phyloP scores from a whole-genome alignment of 768 basidiomycete genomes.

The Amanita molliuscula region DNA sequence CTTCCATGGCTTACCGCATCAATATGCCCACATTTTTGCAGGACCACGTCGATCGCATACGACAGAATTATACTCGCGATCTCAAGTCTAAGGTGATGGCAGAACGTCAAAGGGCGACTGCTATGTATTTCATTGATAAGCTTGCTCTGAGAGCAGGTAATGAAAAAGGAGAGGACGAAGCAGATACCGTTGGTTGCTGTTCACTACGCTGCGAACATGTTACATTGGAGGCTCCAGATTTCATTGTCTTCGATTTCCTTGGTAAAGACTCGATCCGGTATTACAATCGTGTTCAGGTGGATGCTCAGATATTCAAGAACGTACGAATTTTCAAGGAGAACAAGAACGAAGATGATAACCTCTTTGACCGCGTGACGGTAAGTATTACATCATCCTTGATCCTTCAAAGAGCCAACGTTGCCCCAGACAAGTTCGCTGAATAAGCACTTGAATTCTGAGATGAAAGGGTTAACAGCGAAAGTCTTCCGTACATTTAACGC shows the following conservation, averaged over 20 bases:
- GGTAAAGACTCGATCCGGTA: slow-evolving; percentile 99
- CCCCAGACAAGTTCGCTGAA: slow-evolving; percentile 73
- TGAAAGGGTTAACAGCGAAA: slow-evolving; percentile 97
- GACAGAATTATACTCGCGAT: slow-evolving; percentile 77
- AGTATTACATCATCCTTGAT: slow-evolving; percentile 19
- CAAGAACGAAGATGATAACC: slow-evolving; percentile 76
- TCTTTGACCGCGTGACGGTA: slow-evolving; percentile 95
- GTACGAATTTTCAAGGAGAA: slow-evolving; percentile 94
- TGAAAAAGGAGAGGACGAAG: slow-evolving; percentile 99
- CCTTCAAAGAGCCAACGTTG: slow-evolving; percentile 11
- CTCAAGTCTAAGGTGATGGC: slow-evolving; percentile 89
- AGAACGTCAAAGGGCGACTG: slow-evolving; percentile 93
- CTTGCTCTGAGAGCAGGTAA: slow-evolving; percentile 97
- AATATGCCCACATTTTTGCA: slow-evolving; percentile 20
- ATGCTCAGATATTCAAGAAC: slow-evolving; percentile 94
- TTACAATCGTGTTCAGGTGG: slow-evolving; percentile 85
- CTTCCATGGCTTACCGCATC: background rate
- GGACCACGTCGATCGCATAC: slow-evolving; percentile 87
- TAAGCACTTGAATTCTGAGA: slow-evolving; percentile 86
- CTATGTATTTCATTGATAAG: slow-evolving; percentile 98
- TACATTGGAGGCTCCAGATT: slow-evolving; percentile 80
- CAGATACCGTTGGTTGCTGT: slow-evolving; percentile 98
- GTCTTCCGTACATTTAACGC: slow-evolving; percentile 99
- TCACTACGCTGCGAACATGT: slow-evolving; percentile 96
- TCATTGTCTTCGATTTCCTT: slow-evolving; percentile 91